Evolutionary conservation across 2,329 filamentous ascomycete genomes (phyloP), one percentile per base, ranked within the genome.

Genomic region (Alternaria gaisen): DNA sequence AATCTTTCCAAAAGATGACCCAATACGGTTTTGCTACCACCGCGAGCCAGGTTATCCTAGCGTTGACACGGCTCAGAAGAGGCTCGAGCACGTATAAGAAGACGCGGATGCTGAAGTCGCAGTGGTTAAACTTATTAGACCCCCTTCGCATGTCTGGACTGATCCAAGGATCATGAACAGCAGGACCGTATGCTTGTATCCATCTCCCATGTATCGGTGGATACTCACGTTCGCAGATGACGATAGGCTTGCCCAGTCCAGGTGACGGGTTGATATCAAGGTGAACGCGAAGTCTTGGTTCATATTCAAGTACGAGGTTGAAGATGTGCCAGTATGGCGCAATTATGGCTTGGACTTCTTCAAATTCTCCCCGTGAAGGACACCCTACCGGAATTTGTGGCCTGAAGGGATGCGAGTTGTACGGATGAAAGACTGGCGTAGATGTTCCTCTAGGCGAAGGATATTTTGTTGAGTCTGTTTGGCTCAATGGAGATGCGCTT

Each of bases 321-420:
- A 60, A 57, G 20, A 60, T 24, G 10, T 52, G 36, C 53, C 58
- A 60, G 28, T 53, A 60, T 18, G 41, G 53, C 32, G 52, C 22
- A 10, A 60, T 11, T 42, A 52, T 57, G 5, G 41, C 18, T 6
- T 18, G 38, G 22, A 52, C n/a, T 20, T 42, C 2, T 16, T 20
- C n/a, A 18, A 28, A 32, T 12, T 60, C 43, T 22, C 14, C 8
- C 5, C 20, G 10, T 8, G 18, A 12, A 6, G 11, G 24, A 5
- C 5, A 3, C n/a, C 5, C 5, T 6, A 8, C 20, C 9, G 18
- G 7, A 6, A 11, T 20, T 22, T 41, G 10, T 41, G 10, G 10
- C 18, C 20, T 20, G 38, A 41, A 11, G 4, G 3, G 18, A 12
- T 10, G 20, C 38, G 9, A 41, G 5, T 22, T 16, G 46, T 7